Base-by-base conservation (phyloP, 2,329 filamentous ascomycete genomes). In the Fusarium poae region DNA sequence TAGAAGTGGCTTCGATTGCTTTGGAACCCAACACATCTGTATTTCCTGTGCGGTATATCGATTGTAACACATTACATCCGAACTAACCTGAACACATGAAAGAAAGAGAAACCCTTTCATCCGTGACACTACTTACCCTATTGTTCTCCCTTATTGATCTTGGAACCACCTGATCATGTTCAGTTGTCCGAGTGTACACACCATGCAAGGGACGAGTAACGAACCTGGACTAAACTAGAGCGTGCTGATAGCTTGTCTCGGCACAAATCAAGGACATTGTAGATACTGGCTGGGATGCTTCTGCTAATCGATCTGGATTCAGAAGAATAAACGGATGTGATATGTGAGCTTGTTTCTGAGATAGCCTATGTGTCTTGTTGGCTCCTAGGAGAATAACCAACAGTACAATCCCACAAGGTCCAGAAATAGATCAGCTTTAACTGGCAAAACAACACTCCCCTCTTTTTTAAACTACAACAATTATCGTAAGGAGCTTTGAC, bases 141-240 rank as follows among this genome's bases (percentile, higher is more conserved):
- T 18, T 27, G 9, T n/a, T 12, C 32, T 40, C 58, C 32, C 45
- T 62, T 10, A 13, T 40, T 27, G 12, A 23, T 6, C 11, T 34
- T 18, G 2, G 34, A 20, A n/a, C 21, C 27, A 43, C n/a, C 32
- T 45, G 34, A 25, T 12, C 20, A 35, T 18, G 11, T 8, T 58
- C 32, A 5, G 21, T 20, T 10, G 18, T 15, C 18, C 18, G 27
- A 54, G 40, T 20, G n/a, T 39, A 54, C 46, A n/a, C 29, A 40
- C 21, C n/a, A 65, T 60, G 62, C 46, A 65, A 65, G 62, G 62
- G 61, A 27, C 23, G 21, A 39, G 32, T 29, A 29, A 44, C 37
- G 32, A 21, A 15, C 35, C 16, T 23, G 30, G n/a, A 32, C 39
- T 18, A 42, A 9, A 32, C n/a, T 60, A 34, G 37, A 42, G 48